A percentile compares a stretch with the other conserved stretches of the same genome.
phyloP scores from a whole-genome alignment of 441 rosid species.

The Iberis amara region DNA sequence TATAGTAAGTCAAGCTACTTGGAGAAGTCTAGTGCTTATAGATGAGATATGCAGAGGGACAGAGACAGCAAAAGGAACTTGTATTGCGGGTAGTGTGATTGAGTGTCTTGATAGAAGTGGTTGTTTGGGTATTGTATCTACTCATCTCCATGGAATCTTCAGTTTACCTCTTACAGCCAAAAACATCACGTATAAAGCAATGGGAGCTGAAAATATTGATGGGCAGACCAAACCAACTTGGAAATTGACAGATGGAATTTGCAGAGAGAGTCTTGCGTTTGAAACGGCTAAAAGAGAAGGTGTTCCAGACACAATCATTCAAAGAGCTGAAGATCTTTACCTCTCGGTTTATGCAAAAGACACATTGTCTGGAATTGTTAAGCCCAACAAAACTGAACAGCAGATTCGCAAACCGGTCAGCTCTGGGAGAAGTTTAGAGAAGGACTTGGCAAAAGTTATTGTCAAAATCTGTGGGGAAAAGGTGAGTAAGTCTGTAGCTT shows the following conservation, averaged over 20 bases:
- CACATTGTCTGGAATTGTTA: constrained; percentile 21
- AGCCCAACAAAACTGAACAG: constrained; percentile 29
- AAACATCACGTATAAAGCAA: constrained; percentile 65
- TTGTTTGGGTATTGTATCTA: constrained; percentile 88
- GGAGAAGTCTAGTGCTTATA: constrained; percentile 86
- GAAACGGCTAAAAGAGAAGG: constrained; percentile 98
- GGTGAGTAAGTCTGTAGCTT: constrained; percentile 39
- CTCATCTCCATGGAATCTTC: constrained; percentile 93
- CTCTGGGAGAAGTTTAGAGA: constrained; percentile 34
- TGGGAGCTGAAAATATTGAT: constrained; percentile 69
- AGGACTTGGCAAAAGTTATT: constrained; percentile 44
- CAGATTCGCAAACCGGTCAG: constrained; percentile 30
- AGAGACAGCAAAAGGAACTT: constrained; percentile 92
- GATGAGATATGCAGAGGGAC: constrained; percentile 99
- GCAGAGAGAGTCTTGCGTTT: constrained; percentile 96
- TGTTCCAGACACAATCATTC: constrained; percentile 58
- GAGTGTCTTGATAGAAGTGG: constrained; percentile 77
- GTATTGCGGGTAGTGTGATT: constrained; percentile 93
- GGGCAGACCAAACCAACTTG: constrained; percentile 87
- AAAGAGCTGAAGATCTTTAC: constrained; percentile 87
- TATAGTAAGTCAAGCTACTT: constrained; percentile 59
- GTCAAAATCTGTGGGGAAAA: constrained; percentile 48
- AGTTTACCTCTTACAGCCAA: constrained; percentile 63
- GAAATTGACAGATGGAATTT: constrained; percentile 82
- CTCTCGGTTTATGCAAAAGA: constrained; percentile 32